Base-by-base conservation (phyloP, 139 green algal species). In the Chlorella vulgaris region DNA sequence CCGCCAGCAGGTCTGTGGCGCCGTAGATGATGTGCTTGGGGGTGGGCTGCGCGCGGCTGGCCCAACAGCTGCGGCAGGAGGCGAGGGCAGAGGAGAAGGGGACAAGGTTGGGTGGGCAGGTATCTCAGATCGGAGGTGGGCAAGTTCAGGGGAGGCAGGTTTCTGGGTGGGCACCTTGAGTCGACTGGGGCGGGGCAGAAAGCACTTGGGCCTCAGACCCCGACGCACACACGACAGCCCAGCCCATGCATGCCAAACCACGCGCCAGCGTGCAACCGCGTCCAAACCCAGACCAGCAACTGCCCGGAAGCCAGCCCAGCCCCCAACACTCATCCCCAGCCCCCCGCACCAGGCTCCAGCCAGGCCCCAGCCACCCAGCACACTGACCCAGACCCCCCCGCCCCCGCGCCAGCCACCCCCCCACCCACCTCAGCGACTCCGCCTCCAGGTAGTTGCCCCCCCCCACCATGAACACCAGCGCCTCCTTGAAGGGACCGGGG, bases 381-480 rank as follows among this genome's bases (percentile, higher is more conserved):
- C 47, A 15, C 47, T 10, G 47, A n/a, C n/a, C n/a, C n/a, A 58
- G 47, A 10, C 47, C 47, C 47, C 47, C 13, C 47, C 47, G 47
- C 55, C 18, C 55, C 55, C 28, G 55, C 15, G 18, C 55, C 15
- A 65, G 22, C 55, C 13, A 15, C 22, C n/a, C 18, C 22, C 15
- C 36, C 26, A 88, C 89, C 87, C 93, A 93, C 42, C 91, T 86
- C 60, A 99, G 78, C 3, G 86, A 90, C 83, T 96, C 92, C 47
- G 92, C 87, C 89, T 99, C 97, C 22, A 95, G 68, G 85, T 98
- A 99, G 90, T 97, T 98, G 10, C 97, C 97, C 7, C 96, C 97
- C 0, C 97, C 97, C 39, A 99, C 94, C 88, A 99, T 94, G 84
- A 99, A 99, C 38, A 98, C 95, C 13, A 99, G 90, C 3, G 90